Evolutionary conservation across 1,139 yeast genomes (phyloP), one percentile per base, ranked within the genome.

Genomic region (Hansenula lynferdii): DNA sequence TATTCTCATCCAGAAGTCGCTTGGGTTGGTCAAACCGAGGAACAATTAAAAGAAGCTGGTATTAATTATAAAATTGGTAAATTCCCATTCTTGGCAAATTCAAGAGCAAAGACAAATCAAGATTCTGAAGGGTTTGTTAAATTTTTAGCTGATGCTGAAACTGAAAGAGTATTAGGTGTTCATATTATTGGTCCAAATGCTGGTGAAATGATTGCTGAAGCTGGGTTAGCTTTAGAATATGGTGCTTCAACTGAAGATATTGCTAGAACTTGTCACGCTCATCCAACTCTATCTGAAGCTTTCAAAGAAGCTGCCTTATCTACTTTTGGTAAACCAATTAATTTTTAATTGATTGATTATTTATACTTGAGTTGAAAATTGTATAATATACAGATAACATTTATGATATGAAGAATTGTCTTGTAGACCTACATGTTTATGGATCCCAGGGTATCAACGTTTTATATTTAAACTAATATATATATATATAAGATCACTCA

Each of bases 161-260:
- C 98, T 47, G 96, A 94, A 70, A 80, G 98, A 64, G 78, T 94
- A 31, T 74, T 94, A 54, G 99, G 98, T 65, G 92, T 86, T 48
- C 99, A 94, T 71, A 92, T 94, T 64, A 83, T 90, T 54, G 98
- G 98, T 56, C 86, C 98, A 54, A 87, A 86, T 60, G 99, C 99
- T 43, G 98, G 99, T 69, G 99, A 94, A 75, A 87, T 94, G 96
- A 92, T 94, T 62, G 97, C 96, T 51, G 98, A 94, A 72, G 97
- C 90, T 47, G 96, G 95, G 51, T 77, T 94, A 61, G 99, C 99
- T 37, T 68, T 94, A 52, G 99, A 94, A 72, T 94, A 94, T 69
- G 99, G 99, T 67, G 99, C 98, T 40, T 82, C 95, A 36, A 85
- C 97, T 42, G 99, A 94, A 70, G 99, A 94, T 61, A 75, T 94